These are phyloP conservation scores for Hanseniaspora occidentalis DNA, from an alignment of 805 yeast genomes.

Conservation along the genomic window DNA sequence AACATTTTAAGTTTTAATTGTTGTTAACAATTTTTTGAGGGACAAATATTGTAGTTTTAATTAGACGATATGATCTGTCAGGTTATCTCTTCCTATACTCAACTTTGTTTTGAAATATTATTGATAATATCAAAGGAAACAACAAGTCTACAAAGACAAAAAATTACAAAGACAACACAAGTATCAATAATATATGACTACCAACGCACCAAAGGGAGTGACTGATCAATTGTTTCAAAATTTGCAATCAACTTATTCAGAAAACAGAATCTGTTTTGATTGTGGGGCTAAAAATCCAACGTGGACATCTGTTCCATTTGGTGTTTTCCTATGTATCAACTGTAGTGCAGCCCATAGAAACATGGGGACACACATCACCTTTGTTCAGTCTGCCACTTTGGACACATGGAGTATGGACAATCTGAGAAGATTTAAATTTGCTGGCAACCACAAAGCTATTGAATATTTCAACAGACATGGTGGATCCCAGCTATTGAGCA, in stretches of 20 bases:
- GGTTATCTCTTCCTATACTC: too few relatives aligned
- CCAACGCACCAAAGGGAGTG: conserved; percentile 41
- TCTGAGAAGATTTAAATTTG: conserved; percentile 81
- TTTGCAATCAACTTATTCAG: conserved; percentile 45
- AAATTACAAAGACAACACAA: background rate
- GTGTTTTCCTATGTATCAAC: conserved; percentile 82
- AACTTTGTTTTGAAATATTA: too few relatives aligned
- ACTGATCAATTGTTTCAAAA: conserved; percentile 51
- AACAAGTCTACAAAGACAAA: too few relatives aligned
- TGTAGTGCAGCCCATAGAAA: conserved; percentile 94
- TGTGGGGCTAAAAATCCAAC: conserved; percentile 92
- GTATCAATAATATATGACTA: background rate
- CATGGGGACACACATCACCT: conserved; percentile 90
- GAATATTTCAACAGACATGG: conserved; percentile 79
- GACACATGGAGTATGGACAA: conserved; percentile 93
- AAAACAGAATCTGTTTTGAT: conserved; percentile 84
- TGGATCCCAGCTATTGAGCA: conserved; percentile 54
- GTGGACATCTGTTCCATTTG: conserved; percentile 97
- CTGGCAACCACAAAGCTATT: conserved; percentile 81
- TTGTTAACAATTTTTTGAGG: too few relatives aligned
- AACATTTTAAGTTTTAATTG: too few relatives aligned
- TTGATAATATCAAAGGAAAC: too few relatives aligned
- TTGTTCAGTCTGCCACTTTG: conserved; percentile 82
- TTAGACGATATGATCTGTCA: too few relatives aligned
- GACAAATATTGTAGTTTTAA: too few relatives aligned